A percentile compares a stretch with the other conserved stretches of the same genome.
Evolutionary conservation across 768 basidiomycete species (phyloP).

Genomic region (Asterophora parasitica): DNA sequence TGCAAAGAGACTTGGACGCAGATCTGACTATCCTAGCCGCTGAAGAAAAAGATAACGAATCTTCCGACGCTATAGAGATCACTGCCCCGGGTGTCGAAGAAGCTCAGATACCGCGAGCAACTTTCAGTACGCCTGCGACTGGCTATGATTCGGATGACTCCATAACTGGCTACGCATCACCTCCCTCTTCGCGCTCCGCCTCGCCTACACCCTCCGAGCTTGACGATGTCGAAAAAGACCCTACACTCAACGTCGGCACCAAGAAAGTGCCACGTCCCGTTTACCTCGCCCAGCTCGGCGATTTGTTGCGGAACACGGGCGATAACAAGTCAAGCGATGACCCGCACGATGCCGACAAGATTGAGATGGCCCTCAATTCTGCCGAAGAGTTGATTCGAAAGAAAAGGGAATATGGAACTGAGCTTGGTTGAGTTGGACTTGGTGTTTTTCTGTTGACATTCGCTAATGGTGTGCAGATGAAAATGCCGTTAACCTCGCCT

Average conservation of each 20-base stretch:
- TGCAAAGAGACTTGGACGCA: slow-evolving; percentile 48
- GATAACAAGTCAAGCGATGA: slow-evolving; percentile 47
- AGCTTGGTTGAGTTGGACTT: slow-evolving; percentile 60
- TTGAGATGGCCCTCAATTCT: slow-evolving; percentile 74
- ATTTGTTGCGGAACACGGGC: slow-evolving; percentile 64
- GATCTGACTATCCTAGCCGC: slow-evolving; percentile 20
- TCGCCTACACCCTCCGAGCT: slow-evolving; percentile 83
- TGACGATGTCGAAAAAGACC: slow-evolving; percentile 81
- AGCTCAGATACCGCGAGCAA: slow-evolving; percentile 15
- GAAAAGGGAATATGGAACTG: slow-evolving; percentile 81
- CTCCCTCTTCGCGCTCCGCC: slow-evolving; percentile 59
- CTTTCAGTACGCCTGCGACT: slow-evolving; percentile 16
- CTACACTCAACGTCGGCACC: slow-evolving; percentile 64
- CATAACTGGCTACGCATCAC: slow-evolving; percentile 73
- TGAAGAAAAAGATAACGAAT: background rate
- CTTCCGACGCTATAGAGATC: background rate
- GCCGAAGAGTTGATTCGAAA: slow-evolving; percentile 83
- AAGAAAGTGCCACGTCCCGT: slow-evolving; percentile 80
- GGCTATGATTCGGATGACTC: slow-evolving; percentile 82
- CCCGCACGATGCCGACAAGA: slow-evolving; percentile 63
- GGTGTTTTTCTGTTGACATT: background rate
- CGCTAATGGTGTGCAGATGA: slow-evolving; percentile 53
- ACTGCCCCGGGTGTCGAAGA: background rate
- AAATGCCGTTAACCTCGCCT: slow-evolving; percentile 79
- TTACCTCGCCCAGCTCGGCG: slow-evolving; percentile 82